A percentile compares a stretch with the other conserved stretches of the same genome.
Conservation (phyloP, 768 basidiomycete species). For the Mycena indigotica region DNA sequence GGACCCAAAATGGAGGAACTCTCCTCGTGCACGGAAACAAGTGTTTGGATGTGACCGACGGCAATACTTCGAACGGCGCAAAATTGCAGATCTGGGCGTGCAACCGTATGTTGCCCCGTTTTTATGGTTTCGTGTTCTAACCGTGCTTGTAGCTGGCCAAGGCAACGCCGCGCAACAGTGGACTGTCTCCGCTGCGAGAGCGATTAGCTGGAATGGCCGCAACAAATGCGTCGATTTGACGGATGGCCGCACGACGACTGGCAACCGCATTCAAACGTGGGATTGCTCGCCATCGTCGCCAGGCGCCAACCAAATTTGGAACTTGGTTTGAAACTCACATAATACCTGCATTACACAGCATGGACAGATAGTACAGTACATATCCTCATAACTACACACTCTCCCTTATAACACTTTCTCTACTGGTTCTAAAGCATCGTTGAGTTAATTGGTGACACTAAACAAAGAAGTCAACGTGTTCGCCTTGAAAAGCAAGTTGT, state of each 20-base stretch:
- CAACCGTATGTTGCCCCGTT: constrained; percentile 1
- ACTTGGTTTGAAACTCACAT: constrained; percentile 20
- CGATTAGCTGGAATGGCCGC: constrained; percentile 17
- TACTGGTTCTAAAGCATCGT: no score
- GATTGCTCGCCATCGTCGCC: background rate
- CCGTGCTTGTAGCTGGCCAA: background rate
- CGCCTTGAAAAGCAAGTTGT: no score
- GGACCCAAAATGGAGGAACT: background rate
- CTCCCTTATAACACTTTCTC: no score
- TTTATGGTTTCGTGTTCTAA: constrained; percentile 3
- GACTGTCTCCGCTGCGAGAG: background rate
- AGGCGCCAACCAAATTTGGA: background rate
- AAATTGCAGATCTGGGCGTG: constrained; percentile 31
- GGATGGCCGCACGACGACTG: constrained; percentile 5
- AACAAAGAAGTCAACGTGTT: no score
- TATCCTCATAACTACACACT: no score
- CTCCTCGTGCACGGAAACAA: background rate
- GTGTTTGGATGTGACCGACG: constrained; percentile 27
- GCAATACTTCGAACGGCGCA: constrained; percentile 24
- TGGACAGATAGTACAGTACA: no score
- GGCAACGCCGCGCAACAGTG: constrained; percentile 23
- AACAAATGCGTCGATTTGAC: constrained; percentile 12
- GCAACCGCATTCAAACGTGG: background rate
- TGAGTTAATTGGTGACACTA: no score
- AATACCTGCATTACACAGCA: background rate